Evolutionary conservation across 2,329 filamentous ascomycete genomes (phyloP).

Genomic region (Exophiala viscosa): DNA sequence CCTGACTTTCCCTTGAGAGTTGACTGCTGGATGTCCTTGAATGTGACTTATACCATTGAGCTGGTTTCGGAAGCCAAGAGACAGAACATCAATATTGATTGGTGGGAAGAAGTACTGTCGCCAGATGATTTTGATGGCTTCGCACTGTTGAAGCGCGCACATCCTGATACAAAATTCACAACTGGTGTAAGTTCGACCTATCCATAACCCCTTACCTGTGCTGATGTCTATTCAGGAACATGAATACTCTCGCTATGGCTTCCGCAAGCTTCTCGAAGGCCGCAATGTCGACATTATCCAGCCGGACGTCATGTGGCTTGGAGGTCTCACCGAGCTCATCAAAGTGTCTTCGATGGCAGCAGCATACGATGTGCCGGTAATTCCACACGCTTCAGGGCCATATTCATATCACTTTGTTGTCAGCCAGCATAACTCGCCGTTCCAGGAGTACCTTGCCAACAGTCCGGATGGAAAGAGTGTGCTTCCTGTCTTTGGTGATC

Average conservation of each 20-base stretch:
- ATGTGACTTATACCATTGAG: conserved; percentile 88
- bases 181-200: conserved; percentile 54
- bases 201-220: not conserved
- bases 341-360: conserved; percentile 85
- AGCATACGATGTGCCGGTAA: conserved; percentile 90
- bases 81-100: conserved; percentile 82
- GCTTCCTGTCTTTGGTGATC: conserved; percentile 83
- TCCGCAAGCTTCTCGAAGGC: conserved; percentile 88
- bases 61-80: conserved; percentile 77
- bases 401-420: conserved; percentile 97
- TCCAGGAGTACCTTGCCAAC: conserved; percentile 94
- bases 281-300: conserved; percentile 92
- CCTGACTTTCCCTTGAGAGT: conserved; percentile 92
- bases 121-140: conserved; percentile 93
- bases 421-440: conserved; percentile 86
- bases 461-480: conserved; percentile 87
- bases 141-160: conserved; percentile 81
- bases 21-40: conserved; percentile 96
- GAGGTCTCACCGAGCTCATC: conserved; percentile 85
- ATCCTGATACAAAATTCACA: conserved; percentile 88
- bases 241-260: conserved; percentile 90
- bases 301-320: conserved; percentile 97
- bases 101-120: conserved; percentile 93
- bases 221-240: conserved; percentile 57
- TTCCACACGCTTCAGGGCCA: conserved; percentile 89